Percentiles rank a stretch among this genome's conserved stretches.
phyloP scores from a whole-genome alignment of 371 early-diverging fungal genomes.

The Dentiscutata heterogama region DNA sequence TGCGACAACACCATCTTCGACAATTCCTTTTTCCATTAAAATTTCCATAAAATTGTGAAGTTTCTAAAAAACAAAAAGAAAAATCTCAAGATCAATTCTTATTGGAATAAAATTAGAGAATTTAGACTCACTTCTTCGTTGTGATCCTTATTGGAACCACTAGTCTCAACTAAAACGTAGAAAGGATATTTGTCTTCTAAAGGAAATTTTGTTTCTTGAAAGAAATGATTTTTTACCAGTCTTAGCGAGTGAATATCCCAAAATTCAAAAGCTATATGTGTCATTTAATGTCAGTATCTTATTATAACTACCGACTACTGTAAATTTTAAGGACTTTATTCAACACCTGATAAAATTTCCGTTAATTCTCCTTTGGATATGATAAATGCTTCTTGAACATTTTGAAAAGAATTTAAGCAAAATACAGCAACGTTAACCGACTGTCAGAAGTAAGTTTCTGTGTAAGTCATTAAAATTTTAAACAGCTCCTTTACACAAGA shows the following conservation, averaged over 20 bases:
- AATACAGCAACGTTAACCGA: slow-evolving; percentile 85
- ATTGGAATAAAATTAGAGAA: not conserved
- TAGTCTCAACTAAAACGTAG: slow-evolving; percentile 94
- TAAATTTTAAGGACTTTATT: not conserved
- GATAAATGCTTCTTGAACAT: slow-evolving; percentile 84
- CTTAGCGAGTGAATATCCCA: slow-evolving; percentile 83
- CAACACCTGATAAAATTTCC: slow-evolving; percentile 89
- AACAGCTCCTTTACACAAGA: too few species aligned
- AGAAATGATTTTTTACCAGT: slow-evolving; percentile 77
- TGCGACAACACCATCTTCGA: slow-evolving; percentile 91
- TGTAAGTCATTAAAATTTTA: too few species aligned
- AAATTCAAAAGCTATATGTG: slow-evolving; percentile 88
- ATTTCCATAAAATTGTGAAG: slow-evolving; percentile 72
- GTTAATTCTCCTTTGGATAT: slow-evolving; percentile 82
- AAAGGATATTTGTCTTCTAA: slow-evolving; percentile 77
- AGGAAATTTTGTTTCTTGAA: slow-evolving; percentile 67
- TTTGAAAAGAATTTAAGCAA: slow-evolving; percentile 77
- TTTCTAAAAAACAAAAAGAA: slow-evolving; percentile 63
- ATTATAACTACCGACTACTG: not conserved
- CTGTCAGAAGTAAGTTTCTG: slow-evolving; percentile 38
- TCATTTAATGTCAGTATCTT: not conserved
- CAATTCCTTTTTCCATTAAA: slow-evolving; percentile 74
- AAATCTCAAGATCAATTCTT: too few species aligned
- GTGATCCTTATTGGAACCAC: slow-evolving; percentile 92
- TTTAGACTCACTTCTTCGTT: slow-evolving; percentile 75